Percentiles rank a stretch among this genome's conserved stretches.
phyloP scores from a whole-genome alignment of 2,329 filamentous ascomycete species.

The Aspergillus tubingensis region DNA sequence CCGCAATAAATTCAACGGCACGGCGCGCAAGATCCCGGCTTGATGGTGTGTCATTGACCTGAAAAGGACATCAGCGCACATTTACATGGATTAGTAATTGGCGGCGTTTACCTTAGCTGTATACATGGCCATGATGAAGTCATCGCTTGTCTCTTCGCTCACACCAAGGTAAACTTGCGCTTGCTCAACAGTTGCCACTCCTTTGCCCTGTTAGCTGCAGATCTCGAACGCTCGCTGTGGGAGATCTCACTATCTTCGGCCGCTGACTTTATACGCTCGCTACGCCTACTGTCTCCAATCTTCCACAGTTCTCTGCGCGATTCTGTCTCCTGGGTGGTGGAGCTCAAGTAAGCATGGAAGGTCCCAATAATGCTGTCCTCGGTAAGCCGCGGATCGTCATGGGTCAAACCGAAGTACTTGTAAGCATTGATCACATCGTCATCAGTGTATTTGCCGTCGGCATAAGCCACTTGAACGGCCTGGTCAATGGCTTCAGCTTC shows the following conservation, averaged over 20 bases:
- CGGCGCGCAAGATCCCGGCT: slow-evolving; percentile 54
- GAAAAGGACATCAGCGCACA: slow-evolving; percentile 11
- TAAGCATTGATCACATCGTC: slow-evolving; percentile 62
- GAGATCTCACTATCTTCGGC: slow-evolving; percentile 55
- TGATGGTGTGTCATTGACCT: slow-evolving; percentile 55
- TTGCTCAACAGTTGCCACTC: slow-evolving; percentile 63
- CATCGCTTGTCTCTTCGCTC: slow-evolving; percentile 53
- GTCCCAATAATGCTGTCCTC: slow-evolving; percentile 64
- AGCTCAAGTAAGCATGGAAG: slow-evolving; percentile 61
- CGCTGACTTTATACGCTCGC: slow-evolving; percentile 58
- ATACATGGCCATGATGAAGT: slow-evolving; percentile 60
- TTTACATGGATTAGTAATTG: neutral
- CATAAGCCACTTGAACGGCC: slow-evolving; percentile 60
- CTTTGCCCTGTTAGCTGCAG: slow-evolving; percentile 26
- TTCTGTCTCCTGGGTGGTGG: slow-evolving; percentile 59
- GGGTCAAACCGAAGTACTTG: slow-evolving; percentile 58
- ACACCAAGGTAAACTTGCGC: slow-evolving; percentile 64
- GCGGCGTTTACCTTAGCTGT: slow-evolving; percentile 52
- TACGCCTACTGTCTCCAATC: slow-evolving; percentile 61
- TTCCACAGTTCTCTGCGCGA: slow-evolving; percentile 58
- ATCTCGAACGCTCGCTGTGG: neutral
- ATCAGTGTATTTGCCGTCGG: slow-evolving; percentile 59
- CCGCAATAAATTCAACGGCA: slow-evolving; percentile 61
- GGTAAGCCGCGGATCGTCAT: slow-evolving; percentile 46
- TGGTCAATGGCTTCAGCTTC: slow-evolving; percentile 59